Base-by-base conservation (phyloP, 129 eudicot species). In the Scalesia atractyloides region DNA sequence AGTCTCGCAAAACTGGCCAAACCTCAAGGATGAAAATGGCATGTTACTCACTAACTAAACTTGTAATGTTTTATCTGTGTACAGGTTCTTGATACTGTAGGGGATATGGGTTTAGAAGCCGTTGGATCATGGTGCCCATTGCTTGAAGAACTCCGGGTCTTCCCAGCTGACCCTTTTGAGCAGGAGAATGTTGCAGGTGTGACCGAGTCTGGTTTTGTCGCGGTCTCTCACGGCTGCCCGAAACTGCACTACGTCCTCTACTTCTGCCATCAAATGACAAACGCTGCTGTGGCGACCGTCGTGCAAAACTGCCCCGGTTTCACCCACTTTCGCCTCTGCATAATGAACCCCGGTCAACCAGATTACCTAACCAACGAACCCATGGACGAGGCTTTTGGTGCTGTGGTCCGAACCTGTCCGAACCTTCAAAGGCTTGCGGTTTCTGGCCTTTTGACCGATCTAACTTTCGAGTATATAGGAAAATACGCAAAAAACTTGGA, bases 221-320 rank as follows among this genome's bases (percentile, higher is more conserved):
- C 95, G 0, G 91, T 92, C 13, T 92, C 96, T n/a, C 79, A 70
- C 18, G 91, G 94, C 63, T 92, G 98, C 79, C 91, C 77, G 0
- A 86, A 80, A 43, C 96, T 89, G 52, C 88, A 69, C 53, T 86
- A 89, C 6, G 91, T 89, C 52, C 89, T 92, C 69, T 92, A 89
- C 81, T 92, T 92, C 76, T 92, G 98, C 81, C 79, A 87, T 46
- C 88, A 88, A 26, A 89, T 92, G 96, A 92, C 96, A 48, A 92
- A 92, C 70, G 91, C 93, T 63, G 98, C 98, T 0, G 85, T 92
- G 11, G 82, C 80, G 3, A 82, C 91, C 5, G 73, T 89, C 56
- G 97, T 82, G 24, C 75, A 60, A 62, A 89, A 89, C 84, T 89
- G 96, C 73, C 97, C 94, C 0, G 68, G 83, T 57, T 86, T 92